Percentiles rank a stretch among this genome's conserved stretches.
phyloP scores from a whole-genome alignment of 768 basidiomycete genomes.

The Trametes cinnabarina region DNA sequence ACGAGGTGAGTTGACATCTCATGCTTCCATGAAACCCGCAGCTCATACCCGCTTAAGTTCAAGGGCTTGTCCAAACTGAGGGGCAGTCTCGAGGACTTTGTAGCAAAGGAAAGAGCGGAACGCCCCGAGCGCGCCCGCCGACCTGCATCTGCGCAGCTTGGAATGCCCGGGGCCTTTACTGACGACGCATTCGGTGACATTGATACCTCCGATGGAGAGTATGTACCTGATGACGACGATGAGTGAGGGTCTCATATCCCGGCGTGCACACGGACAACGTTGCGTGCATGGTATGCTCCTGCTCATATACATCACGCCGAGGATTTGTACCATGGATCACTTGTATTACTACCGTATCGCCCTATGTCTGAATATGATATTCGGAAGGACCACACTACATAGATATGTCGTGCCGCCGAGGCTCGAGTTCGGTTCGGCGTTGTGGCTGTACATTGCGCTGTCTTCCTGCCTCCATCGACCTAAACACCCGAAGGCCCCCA shows the following conservation, averaged over 20 bases:
- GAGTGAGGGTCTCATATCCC: not conserved
- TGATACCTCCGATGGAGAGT: slow-evolving; percentile 7
- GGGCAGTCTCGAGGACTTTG: slow-evolving; percentile 69
- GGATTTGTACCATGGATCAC: not conserved
- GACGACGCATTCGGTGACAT: not conserved
- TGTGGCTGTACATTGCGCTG: slow-evolving; percentile 2
- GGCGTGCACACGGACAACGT: too few species aligned
- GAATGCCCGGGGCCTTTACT: slow-evolving; percentile 23
- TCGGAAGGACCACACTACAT: too few species aligned
- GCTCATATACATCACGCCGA: too few species aligned
- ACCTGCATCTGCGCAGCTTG: not conserved
- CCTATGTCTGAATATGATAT: not conserved
- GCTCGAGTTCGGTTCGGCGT: not conserved
- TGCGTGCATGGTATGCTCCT: too few species aligned
- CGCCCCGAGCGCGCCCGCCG: slow-evolving; percentile 23
- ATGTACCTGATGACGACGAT: not conserved
- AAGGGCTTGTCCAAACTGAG: slow-evolving; percentile 81
- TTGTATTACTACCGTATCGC: not conserved
- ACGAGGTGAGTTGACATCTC: slow-evolving; percentile 45
- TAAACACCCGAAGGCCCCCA: not conserved
- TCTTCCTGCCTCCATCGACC: not conserved
- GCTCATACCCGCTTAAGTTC: slow-evolving; percentile 45
- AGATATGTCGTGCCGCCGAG: not conserved
- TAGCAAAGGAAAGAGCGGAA: slow-evolving; percentile 51
- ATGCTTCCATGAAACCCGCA: not conserved